phyloP scores from a whole-genome alignment of 768 basidiomycete genomes.

The Collybiopsis luxurians region DNA sequence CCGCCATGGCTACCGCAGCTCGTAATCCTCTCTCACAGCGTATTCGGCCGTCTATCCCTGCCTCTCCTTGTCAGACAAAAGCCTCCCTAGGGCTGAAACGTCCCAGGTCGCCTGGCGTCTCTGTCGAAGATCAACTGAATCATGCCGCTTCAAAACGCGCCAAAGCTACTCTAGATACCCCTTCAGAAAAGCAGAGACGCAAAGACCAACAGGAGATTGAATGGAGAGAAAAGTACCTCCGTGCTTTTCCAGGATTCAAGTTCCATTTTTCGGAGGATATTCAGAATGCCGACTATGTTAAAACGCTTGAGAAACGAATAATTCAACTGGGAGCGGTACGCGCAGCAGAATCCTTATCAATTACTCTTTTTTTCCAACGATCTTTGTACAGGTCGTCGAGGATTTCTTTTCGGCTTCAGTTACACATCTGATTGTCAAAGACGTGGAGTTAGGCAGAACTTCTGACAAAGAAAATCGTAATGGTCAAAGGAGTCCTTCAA shows the following conservation, averaged over 20 bases:
- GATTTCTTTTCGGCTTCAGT: conserved; percentile 85
- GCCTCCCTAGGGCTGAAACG: conserved; percentile 17
- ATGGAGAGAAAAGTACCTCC: conserved; percentile 81
- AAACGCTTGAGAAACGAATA: conserved; percentile 54
- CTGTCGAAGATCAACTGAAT: conserved; percentile 40
- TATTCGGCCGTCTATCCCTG: conserved; percentile 28
- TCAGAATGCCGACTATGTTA: conserved; percentile 42
- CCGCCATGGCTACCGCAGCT: conserved; percentile 44
- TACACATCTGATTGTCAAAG: conserved; percentile 84
- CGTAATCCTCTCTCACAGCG: conserved; percentile 47
- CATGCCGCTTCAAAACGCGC: conserved; percentile 44
- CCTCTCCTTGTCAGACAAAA: conserved; percentile 28
- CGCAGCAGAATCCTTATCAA: conserved; percentile 16
- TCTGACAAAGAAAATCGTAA: conserved; percentile 69
- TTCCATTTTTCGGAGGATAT: conserved; percentile 46
- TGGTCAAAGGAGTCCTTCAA: conserved; percentile 62
- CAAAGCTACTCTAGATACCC: conserved; percentile 26
- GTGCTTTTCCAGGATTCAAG: conserved; percentile 78
- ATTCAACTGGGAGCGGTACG: conserved; percentile 75
- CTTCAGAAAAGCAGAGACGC: neutral
- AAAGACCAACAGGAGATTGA: conserved; percentile 46
- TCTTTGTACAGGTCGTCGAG: conserved; percentile 62
- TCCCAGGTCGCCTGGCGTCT: conserved; percentile 25
- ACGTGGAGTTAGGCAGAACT: conserved; percentile 39
- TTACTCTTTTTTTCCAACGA: neutral